These are phyloP conservation scores for Saccharomycopsis hybrid DNA, from an alignment of 1,139 yeast genomes.

Conservation along the genomic window DNA sequence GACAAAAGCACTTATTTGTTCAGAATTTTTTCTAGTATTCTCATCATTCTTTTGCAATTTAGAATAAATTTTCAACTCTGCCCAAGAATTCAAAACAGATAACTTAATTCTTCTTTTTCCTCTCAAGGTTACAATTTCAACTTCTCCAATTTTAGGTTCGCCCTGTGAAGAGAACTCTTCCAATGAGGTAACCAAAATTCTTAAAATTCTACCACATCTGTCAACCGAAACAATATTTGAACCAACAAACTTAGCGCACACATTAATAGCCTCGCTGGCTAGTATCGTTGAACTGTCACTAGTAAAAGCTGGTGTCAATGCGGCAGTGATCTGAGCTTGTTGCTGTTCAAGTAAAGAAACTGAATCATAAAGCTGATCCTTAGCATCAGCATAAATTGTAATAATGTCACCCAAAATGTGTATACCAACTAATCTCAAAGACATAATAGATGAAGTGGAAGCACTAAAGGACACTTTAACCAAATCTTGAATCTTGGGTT, in stretches of 20 bases:
- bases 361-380: slow-evolving; percentile 70
- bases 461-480: slow-evolving; percentile 81
- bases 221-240: slow-evolving; percentile 45
- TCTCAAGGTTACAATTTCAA: slow-evolving; percentile 33
- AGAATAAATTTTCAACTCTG: slow-evolving; percentile 55
- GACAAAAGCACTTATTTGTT: slow-evolving; percentile 39
- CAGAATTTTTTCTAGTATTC: slow-evolving; percentile 28
- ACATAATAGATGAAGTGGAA: slow-evolving; percentile 62
- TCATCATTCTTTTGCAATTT: slow-evolving; percentile 30
- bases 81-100: slow-evolving; percentile 85
- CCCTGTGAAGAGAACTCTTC: slow-evolving; percentile 41
- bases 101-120: slow-evolving; percentile 62
- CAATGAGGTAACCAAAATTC: slow-evolving; percentile 59
- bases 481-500: slow-evolving; percentile 57
- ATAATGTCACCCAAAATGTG: slow-evolving; percentile 59
- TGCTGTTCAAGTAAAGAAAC: slow-evolving; percentile 79
- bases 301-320: slow-evolving; percentile 83
- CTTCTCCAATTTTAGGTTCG: slow-evolving; percentile 34
- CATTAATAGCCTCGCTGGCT: slow-evolving; percentile 71
- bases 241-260: slow-evolving; percentile 70
- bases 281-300: slow-evolving; percentile 66
- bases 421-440: slow-evolving; percentile 61
- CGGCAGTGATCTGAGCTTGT: slow-evolving; percentile 90
- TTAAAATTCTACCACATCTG: slow-evolving; percentile 55
- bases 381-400: slow-evolving; percentile 40